Conservation (phyloP, 257 asterid genomes). For the Sherardia arvensis region DNA sequence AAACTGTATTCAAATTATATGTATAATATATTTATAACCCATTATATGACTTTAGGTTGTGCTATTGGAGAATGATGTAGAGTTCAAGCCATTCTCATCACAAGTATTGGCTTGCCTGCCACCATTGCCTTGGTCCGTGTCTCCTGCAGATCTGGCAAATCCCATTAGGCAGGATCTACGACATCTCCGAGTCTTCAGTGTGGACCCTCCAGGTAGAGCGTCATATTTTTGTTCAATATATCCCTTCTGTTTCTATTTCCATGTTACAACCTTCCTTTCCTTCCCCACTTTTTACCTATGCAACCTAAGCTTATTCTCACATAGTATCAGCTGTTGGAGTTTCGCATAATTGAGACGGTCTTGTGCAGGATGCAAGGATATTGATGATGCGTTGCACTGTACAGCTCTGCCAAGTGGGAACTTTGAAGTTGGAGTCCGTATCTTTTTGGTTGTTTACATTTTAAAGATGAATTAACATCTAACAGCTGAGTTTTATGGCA, state of each 20-base stretch:
- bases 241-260: background rate
- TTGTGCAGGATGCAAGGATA: slow-evolving; percentile 83
- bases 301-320: slow-evolving; percentile 5
- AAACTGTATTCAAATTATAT: background rate
- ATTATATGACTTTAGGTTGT: slow-evolving; percentile 45
- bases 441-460: slow-evolving; percentile 23
- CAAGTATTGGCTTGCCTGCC: slow-evolving; percentile 99
- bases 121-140: slow-evolving; percentile 86
- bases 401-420: slow-evolving; percentile 78
- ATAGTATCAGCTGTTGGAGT: background rate
- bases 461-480: background rate
- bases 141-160: slow-evolving; percentile 68
- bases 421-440: slow-evolving; percentile 99
- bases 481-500: background rate
- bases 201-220: slow-evolving; percentile 92
- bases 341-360: slow-evolving; percentile 6
- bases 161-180: slow-evolving; percentile 85
- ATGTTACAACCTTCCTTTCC: background rate
- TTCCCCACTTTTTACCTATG: background rate
- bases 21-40: background rate
- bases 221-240: slow-evolving; percentile 8
- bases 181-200: slow-evolving; percentile 83
- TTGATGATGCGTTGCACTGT: slow-evolving; percentile 98
- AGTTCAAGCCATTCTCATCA: slow-evolving; percentile 88
- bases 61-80: slow-evolving; percentile 86